A percentile compares a stretch with the other conserved stretches of the same genome.
Conservation (phyloP, 495 filamentous ascomycete genomes). For the Penicillium fimorum region DNA sequence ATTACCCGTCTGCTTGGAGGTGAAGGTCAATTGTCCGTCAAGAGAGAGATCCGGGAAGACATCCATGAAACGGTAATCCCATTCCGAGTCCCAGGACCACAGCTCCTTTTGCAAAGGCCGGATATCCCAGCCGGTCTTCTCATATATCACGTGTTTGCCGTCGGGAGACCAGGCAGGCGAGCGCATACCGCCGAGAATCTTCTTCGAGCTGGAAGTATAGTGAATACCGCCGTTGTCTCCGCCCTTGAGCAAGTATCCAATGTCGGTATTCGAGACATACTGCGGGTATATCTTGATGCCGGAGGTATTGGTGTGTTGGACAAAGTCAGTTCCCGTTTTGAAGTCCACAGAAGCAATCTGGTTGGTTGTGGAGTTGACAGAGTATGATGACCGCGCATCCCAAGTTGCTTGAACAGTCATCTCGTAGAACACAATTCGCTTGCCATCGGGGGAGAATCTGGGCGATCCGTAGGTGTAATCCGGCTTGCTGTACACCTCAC, state of each 20-base stretch:
- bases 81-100: slow-evolving; percentile 30
- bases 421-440: slow-evolving; percentile 30
- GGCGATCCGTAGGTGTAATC: slow-evolving; percentile 28
- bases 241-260: slow-evolving; percentile 29
- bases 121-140: slow-evolving; percentile 25
- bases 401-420: slow-evolving; percentile 30
- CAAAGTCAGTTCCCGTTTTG: slow-evolving; percentile 19
- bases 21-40: slow-evolving; percentile 27
- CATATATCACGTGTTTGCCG: slow-evolving; percentile 29
- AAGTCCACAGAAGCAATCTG: slow-evolving; percentile 27
- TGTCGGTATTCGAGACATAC: slow-evolving; percentile 20
- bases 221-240: slow-evolving; percentile 22
- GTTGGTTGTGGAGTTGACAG: slow-evolving; percentile 17
- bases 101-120: slow-evolving; percentile 31
- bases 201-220: slow-evolving; percentile 16
- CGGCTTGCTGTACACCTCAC: slow-evolving; percentile 14
- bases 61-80: slow-evolving; percentile 40
- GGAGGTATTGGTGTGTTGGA: slow-evolving; percentile 11
- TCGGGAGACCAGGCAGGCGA: slow-evolving; percentile 33
- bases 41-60: slow-evolving; percentile 30
- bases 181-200: slow-evolving; percentile 15
- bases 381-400: slow-evolving; percentile 22
- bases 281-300: slow-evolving; percentile 32
- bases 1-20: slow-evolving; percentile 21
- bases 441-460: slow-evolving; percentile 29